Base-by-base conservation (phyloP, 495 filamentous ascomycete species). In the Apodospora peruviana region DNA sequence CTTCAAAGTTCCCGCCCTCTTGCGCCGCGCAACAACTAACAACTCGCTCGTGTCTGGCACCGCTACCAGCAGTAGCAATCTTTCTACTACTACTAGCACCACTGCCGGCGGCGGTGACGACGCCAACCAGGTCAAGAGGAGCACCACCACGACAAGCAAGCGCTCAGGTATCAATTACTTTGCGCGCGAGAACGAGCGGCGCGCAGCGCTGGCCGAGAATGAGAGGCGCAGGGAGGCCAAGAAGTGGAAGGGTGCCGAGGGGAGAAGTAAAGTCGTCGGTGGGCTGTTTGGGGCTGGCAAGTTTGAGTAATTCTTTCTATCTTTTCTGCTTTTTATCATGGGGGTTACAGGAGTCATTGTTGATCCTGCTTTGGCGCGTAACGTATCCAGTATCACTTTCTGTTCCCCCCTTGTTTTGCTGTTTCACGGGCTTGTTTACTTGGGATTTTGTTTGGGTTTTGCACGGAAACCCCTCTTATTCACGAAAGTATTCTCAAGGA, bases 1-100 rank as follows among this genome's bases (percentile, higher is more conserved):
- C 2, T 90, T 91, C 79, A 81, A 81, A 48, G 83, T 86, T 5
- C 91, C 91, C 1, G 76, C 80, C 7, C 74, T 95, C n/a, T 75
- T 96, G 9, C 83, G 90, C 18, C 80, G 85, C 14, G 82, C 86
- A 1, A 91, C 87, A 0, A 85, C 85, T 0, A 84, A 80, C 48
- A 83, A 58, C 49, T 83, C 59, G 68, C 56, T 69, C 12, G 52
- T 71, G 23, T 66, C 68, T 9, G 57, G 55, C 2, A 64, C 69
- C 5, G 12, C 36, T 0, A 59, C 42, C 21, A 46, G 45, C 8
- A 52, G 52, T 1, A 53, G 59, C 20, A 51, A 57, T 12, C 12
- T n/a, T 5, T 52, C 53, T 36, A 51, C 69, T 9, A 63, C 59
- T n/a, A 64, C 67, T 12, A 41, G 10, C 21, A 10, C 19, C 21